phyloP scores from a whole-genome alignment of 345 rosid genomes.

The Eutrema japonicum region DNA sequence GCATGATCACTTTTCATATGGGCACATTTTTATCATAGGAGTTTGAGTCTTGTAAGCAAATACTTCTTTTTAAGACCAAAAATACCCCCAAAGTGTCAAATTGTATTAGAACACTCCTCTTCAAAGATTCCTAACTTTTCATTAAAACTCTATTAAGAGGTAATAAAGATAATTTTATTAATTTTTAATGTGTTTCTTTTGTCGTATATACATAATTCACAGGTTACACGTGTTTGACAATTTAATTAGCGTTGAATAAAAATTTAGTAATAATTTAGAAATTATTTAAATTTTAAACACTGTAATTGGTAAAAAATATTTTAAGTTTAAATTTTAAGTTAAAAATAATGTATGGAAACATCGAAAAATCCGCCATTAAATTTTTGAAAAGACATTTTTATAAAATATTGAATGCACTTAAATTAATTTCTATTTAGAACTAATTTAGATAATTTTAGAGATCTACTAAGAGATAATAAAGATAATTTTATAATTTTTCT shows the following conservation, averaged over 20 bases:
- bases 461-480: background rate
- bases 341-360: too few relatives aligned
- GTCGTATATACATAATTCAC: constrained; percentile 19
- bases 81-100: constrained; percentile 13
- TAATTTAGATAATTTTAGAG: background rate
- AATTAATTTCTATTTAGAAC: background rate
- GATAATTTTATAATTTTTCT: too few relatives aligned
- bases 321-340: too few relatives aligned
- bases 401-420: background rate
- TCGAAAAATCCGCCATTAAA: too few relatives aligned
- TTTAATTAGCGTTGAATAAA: background rate
- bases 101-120: constrained; percentile 14
- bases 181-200: background rate
- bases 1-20: constrained; percentile 49
- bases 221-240: background rate
- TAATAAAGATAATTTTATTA: background rate
- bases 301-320: too few relatives aligned
- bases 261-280: too few relatives aligned
- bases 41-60: constrained; percentile 45
- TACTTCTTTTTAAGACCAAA: constrained; percentile 23
- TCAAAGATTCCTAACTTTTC: constrained; percentile 1
- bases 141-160: background rate
- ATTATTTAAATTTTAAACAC: too few relatives aligned
- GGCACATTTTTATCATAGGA: constrained; percentile 35
- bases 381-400: too few relatives aligned